These are phyloP conservation scores for Suhomyces guaymorum DNA, from an alignment of 1,139 yeast species.

Conservation along the genomic window DNA sequence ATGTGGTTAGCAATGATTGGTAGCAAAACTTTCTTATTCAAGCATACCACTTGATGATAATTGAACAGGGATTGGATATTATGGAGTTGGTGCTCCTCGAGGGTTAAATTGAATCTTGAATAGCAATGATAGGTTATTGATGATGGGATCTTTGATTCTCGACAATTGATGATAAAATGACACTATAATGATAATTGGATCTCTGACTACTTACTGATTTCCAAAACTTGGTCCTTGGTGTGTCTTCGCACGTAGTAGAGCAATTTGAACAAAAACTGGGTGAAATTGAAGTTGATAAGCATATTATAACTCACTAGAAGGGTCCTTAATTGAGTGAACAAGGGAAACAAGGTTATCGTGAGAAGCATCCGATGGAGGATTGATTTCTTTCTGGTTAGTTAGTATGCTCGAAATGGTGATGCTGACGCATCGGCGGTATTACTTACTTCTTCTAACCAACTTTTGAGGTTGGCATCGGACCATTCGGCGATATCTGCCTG, in stretches of 20 bases:
- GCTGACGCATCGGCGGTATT: slow-evolving; percentile 10
- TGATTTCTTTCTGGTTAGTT: slow-evolving; percentile 47
- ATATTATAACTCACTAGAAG: slow-evolving; percentile 24
- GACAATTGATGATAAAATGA: too few relatives aligned
- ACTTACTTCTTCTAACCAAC: slow-evolving; percentile 38
- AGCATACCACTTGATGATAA: too few relatives aligned
- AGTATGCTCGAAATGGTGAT: slow-evolving; percentile 23
- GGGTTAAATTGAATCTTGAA: too few relatives aligned
- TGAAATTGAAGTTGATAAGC: slow-evolving; percentile 23
- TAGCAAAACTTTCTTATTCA: too few relatives aligned
- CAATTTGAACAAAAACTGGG: slow-evolving; percentile 19
- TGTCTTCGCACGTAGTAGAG: neutral
- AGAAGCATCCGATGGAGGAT: slow-evolving; percentile 49
- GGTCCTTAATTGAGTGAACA: slow-evolving; percentile 44
- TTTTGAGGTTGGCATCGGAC: slow-evolving; percentile 42
- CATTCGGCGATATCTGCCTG: slow-evolving; percentile 36
- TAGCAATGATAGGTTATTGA: too few relatives aligned
- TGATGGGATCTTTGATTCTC: too few relatives aligned
- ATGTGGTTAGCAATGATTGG: too few relatives aligned
- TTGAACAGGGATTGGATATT: too few relatives aligned
- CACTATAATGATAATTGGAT: too few relatives aligned
- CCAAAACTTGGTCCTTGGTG: too few relatives aligned
- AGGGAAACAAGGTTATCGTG: slow-evolving; percentile 51
- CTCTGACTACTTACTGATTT: too few relatives aligned
- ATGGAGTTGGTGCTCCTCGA: too few relatives aligned